Base-by-base conservation (phyloP, 176 grass and related monocot species). In the Triticum dicoccoides region DNA sequence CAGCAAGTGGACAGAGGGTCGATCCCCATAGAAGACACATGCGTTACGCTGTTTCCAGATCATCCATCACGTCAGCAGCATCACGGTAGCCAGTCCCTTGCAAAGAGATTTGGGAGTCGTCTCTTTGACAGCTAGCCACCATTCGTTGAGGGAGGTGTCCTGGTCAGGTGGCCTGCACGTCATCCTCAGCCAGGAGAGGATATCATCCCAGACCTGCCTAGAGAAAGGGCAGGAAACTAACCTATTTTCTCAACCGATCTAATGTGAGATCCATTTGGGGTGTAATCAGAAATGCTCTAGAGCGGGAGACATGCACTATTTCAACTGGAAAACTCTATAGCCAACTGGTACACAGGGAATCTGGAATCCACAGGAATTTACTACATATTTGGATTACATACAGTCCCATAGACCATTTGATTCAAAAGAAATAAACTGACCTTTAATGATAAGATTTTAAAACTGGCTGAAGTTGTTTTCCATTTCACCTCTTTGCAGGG, bases 251-350 rank as follows among this genome's bases (percentile, higher is more conserved):
- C 61, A 59, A 21, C 6, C 18, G 18, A 59, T 59, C 54, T 59
- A 21, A 59, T 59, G 61, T 20, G 9, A 62, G 4, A 23, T 62
- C 20, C 61, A 62, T 62, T 9, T 52, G 42, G 44, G 73, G 25
- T 76, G 24, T 32, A 76, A 76, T 18, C 24, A 52, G 14, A 52
- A 74, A 54, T 76, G 73, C 15, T 20, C 14, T 76, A 76, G 73
- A 54, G 25, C 2, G 8, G 45, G 73, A 76, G 14, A 54, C 3
- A 76, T 76, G 45, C 18, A 14, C 45, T 33, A 54, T 54, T 32
- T 76, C 27, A 76, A 76, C 73, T 54, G 45, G 45, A 54, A 76
- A 76, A 49, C 45, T 54, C 51, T 76, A 54, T 11, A 47, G 73
- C 45, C 13, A 54, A 5, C 73, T 54, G 8, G 45, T 76, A 14